Evolutionary conservation across 345 rosid genomes (phyloP), one percentile per base, ranked within the genome.

Genomic region (Camelina sativa): DNA sequence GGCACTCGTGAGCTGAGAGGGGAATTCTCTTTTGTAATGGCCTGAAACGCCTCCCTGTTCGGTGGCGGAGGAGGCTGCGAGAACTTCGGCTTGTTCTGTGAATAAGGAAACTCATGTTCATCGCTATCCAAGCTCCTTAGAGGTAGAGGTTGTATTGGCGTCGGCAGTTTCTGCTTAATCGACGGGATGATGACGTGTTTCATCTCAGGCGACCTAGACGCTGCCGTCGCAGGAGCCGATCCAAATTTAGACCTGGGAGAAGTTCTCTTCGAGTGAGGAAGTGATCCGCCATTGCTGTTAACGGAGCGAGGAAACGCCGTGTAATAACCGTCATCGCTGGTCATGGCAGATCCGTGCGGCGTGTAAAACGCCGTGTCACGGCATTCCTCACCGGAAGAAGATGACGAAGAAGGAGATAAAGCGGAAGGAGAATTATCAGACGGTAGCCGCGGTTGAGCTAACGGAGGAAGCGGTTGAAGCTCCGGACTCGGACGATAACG

Each of bases 401-500:
- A 76, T 12, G 72, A 51, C 16, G 88, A 76, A 6, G 98, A 85
- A 19, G 78, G 75, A 20, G 85, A 67, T 69, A 75, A 55, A 2
- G 82, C 80, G 8, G 82, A 58, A 2, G 86, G 86, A 23, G 90
- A 86, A 76, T 80, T 80, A 5, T 70, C 83, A 11, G 81, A 58
- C 11, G 71, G 60, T 30, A 88, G 86, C 28, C 88, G 85, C 19
- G 90, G 86, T 71, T 80, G 83, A 16, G 87, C 63, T 75, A 91
- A 67, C 34, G 92, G 98, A 1, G 98, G 97, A 50, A 94, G 84
- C 23, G 98, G 98, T 76, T 89, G 97, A 80, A 94, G 84, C 43
- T 94, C 98, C 1, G 98, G 98, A 48, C 98, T 94, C 2, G 98
- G 98, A 25, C 98, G 69, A 61, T 94, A 94, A 17, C 96, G 86